Conservation (phyloP, 2,329 filamentous ascomycete genomes). For the Chrysosphaeria jannelii region DNA sequence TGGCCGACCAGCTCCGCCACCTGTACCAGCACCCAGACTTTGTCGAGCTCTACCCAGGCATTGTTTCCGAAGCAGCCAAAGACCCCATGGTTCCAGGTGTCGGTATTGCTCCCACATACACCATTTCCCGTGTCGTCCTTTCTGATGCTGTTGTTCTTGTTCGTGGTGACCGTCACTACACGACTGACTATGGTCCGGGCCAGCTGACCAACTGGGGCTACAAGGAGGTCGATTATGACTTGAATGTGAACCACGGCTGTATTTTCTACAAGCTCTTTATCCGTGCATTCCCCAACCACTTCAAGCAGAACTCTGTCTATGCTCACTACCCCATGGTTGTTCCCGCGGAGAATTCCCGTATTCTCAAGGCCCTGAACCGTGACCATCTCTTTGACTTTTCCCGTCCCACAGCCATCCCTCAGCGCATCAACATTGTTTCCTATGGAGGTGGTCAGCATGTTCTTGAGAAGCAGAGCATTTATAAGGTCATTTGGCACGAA, state of each 20-base stretch:
- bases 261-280: conserved; percentile 65
- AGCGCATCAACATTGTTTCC: conserved; percentile 24
- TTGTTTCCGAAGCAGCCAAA: conserved; percentile 50
- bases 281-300: conserved; percentile 52
- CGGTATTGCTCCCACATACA: conserved; percentile 46
- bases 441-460: conserved; percentile 30
- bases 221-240: conserved; percentile 41
- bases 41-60: conserved; percentile 53
- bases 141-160: conserved; percentile 57
- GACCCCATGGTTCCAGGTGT: conserved; percentile 42
- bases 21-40: conserved; percentile 54
- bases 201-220: conserved; percentile 66
- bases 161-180: conserved; percentile 52
- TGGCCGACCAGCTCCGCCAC: conserved; percentile 31
- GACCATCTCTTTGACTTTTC: conserved; percentile 40
- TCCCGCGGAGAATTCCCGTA: conserved; percentile 40
- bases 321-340: conserved; percentile 48
- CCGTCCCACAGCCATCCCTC: conserved; percentile 20
- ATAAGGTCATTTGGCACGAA: conserved; percentile 33
- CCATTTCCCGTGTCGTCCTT: conserved; percentile 44
- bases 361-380: conserved; percentile 35
- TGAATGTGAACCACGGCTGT: conserved; percentile 46
- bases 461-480: conserved; percentile 27
- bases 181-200: conserved; percentile 41
- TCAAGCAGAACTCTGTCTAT: conserved; percentile 49